A percentile compares a stretch with the other conserved stretches of the same genome.
Evolutionary conservation across 495 filamentous ascomycete species (phyloP).

Genomic region (Astrothelium macrocarpum): DNA sequence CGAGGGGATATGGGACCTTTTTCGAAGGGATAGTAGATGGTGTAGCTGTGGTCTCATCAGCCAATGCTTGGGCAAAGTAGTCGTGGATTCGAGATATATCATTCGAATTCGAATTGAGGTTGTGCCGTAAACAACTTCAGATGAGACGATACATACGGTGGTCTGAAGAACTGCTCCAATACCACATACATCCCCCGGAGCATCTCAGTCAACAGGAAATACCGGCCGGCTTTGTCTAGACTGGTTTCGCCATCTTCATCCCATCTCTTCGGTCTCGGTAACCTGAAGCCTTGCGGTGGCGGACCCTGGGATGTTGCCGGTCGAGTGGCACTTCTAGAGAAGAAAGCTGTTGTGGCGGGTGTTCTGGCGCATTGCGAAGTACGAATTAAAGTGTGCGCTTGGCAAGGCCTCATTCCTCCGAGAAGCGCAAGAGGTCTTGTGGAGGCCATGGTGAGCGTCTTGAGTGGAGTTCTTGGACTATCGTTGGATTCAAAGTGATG

Average conservation of each 20-base stretch:
- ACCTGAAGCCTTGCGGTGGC: conserved; percentile 67
- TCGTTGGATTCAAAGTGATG: neutral
- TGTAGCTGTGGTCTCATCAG: conserved; percentile 54
- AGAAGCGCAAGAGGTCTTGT: conserved; percentile 24
- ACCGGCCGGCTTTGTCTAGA: conserved; percentile 75
- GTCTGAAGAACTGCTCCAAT: conserved; percentile 94
- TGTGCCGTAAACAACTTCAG: neutral
- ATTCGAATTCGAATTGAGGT: neutral
- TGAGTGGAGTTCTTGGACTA: neutral
- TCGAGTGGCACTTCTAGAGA: conserved; percentile 51
- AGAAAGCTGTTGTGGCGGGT: conserved; percentile 44
- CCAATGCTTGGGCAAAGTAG: neutral
- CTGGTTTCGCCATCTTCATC: conserved; percentile 60
- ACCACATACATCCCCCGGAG: conserved; percentile 94
- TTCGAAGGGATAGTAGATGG: conserved; percentile 97
- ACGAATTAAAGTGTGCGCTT: neutral
- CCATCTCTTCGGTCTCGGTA: conserved; percentile 57
- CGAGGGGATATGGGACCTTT: conserved; percentile 97
- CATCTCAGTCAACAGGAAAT: conserved; percentile 93
- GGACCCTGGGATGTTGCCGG: conserved; percentile 66
- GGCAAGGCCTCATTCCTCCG: conserved; percentile 14
- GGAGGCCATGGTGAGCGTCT: conserved; percentile 18
- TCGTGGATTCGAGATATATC: neutral
- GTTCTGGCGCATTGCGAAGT: conserved; percentile 24
- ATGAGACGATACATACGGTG: conserved; percentile 61